phyloP scores from a whole-genome alignment of 306 rosid genomes.

The Purshia tridentata region DNA sequence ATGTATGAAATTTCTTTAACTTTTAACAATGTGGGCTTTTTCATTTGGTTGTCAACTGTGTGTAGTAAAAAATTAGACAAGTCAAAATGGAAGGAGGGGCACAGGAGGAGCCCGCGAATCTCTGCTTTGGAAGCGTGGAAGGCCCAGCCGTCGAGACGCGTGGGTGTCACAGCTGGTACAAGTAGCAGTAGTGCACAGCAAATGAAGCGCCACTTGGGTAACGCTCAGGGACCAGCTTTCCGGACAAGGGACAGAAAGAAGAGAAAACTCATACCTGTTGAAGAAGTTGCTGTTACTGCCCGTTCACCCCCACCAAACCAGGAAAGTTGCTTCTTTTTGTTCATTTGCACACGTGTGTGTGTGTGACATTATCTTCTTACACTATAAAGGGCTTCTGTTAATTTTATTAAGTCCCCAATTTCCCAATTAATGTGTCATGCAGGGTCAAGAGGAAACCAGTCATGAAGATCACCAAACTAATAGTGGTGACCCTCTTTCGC shows the following conservation, averaged over 20 bases:
- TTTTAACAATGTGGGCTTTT: conserved; percentile 20
- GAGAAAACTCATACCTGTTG: conserved; percentile 35
- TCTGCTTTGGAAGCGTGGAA: conserved; percentile 37
- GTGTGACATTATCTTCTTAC: neutral
- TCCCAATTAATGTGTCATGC: conserved; percentile 15
- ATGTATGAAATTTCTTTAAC: neutral
- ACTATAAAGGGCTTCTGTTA: neutral
- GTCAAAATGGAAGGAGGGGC: conserved; percentile 36
- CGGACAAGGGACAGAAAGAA: conserved; percentile 42
- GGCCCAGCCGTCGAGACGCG: conserved; percentile 17
- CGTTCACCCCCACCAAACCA: conserved; percentile 21
- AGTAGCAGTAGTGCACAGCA: neutral
- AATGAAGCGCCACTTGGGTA: conserved; percentile 13
- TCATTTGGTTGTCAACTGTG: conserved; percentile 13
- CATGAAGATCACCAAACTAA: conserved; percentile 29
- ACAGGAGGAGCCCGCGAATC: conserved; percentile 56
- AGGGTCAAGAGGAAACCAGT: conserved; percentile 31
- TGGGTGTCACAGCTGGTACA: neutral
- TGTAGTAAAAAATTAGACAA: conserved; percentile 35
- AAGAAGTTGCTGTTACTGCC: conserved; percentile 25
- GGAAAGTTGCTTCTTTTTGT: conserved; percentile 14
- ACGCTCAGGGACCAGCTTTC: conserved; percentile 39
- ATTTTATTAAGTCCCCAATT: neutral
- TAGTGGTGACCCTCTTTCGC: conserved; percentile 19
- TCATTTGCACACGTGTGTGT: neutral